phyloP scores from a whole-genome alignment of 768 basidiomycete genomes.

The Suillus hirtellus region DNA sequence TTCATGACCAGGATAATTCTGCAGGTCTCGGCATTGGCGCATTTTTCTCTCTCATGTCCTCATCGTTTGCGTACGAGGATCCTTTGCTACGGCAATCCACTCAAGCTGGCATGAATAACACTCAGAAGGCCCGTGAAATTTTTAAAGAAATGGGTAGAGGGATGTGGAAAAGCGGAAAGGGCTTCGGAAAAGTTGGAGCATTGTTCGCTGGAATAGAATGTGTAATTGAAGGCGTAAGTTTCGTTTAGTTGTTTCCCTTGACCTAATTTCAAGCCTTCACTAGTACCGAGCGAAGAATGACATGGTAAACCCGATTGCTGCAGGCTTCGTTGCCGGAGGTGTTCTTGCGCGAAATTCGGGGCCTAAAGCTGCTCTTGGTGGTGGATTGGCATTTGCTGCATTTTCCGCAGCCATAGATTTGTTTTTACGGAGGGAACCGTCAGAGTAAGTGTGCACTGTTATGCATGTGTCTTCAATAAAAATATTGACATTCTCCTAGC shows the following conservation, averaged over 20 bases:
- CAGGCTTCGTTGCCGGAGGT: conserved; percentile 88
- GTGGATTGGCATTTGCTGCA: conserved; percentile 88
- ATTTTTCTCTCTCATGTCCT: conserved; percentile 59
- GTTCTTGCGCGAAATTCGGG: conserved; percentile 62
- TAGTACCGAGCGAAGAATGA: conserved; percentile 98
- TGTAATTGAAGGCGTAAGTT: conserved; percentile 71
- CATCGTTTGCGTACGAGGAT: conserved; percentile 75
- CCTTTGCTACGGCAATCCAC: conserved; percentile 72
- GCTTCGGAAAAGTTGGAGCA: conserved; percentile 93
- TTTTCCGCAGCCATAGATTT: conserved; percentile 86
- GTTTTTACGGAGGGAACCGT: conserved; percentile 77
- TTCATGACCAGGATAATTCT: not conserved
- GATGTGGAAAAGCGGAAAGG: conserved; percentile 85
- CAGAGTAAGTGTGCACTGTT: conserved; percentile 55
- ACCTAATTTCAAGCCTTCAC: conserved; percentile 1
- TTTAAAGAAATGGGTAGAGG: conserved; percentile 69
- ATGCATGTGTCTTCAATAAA: not conserved
- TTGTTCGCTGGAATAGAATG: conserved; percentile 96
- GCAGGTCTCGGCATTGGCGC: conserved; percentile 90
- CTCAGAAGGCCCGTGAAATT: conserved; percentile 72
- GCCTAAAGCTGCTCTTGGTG: conserved; percentile 54
- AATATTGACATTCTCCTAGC: not conserved
- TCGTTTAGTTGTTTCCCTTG: not conserved
- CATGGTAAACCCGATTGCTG: conserved; percentile 85
- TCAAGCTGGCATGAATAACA: conserved; percentile 54